Conservation (phyloP, 768 basidiomycete species). For the Macrocybe gigantea region DNA sequence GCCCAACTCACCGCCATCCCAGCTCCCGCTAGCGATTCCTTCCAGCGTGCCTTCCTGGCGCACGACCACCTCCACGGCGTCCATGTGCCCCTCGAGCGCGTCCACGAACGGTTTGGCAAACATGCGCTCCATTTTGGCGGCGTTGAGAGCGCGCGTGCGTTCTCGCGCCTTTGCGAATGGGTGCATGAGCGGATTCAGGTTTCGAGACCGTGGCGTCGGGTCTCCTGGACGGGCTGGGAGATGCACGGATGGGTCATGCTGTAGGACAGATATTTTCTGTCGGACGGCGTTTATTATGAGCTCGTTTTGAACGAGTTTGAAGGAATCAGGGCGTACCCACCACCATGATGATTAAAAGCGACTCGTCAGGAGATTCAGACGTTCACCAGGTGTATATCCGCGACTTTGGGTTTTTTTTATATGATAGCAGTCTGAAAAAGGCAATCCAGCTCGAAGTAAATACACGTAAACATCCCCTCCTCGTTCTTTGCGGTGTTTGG, state of each 20-base stretch:
- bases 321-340: no score
- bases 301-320: no score
- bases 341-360: no score
- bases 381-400: no score
- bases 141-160: constrained; percentile 89
- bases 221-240: constrained; percentile 74
- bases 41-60: constrained; percentile 69
- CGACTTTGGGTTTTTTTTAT: no score
- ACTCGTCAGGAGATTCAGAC: no score
- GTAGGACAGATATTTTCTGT: constrained; percentile 83
- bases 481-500: no score
- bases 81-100: constrained; percentile 86
- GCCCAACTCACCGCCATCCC: constrained; percentile 80
- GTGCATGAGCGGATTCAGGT: constrained; percentile 92
- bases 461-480: no score
- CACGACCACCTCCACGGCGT: constrained; percentile 85
- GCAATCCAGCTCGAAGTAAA: no score
- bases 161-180: constrained; percentile 92
- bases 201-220: constrained; percentile 83
- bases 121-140: constrained; percentile 94
- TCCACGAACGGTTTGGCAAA: constrained; percentile 97
- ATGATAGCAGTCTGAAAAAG: no score
- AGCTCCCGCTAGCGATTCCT: constrained; percentile 85
- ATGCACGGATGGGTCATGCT: constrained; percentile 74
- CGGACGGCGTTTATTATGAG: background rate